phyloP scores from a whole-genome alignment of 306 rosid genomes.

The Acacia crassicarpa region DNA sequence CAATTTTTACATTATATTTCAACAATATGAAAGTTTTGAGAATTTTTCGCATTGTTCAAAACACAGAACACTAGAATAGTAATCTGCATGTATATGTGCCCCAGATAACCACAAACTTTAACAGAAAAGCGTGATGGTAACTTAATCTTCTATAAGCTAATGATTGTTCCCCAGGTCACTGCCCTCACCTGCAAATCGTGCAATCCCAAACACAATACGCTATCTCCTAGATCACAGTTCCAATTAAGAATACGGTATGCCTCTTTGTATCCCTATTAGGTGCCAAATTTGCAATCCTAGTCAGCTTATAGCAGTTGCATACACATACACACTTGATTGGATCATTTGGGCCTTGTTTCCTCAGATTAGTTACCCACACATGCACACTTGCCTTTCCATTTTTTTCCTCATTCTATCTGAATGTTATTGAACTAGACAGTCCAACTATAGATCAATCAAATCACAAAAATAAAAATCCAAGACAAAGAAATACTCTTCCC shows the following conservation, averaged over 20 bases:
- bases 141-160: neutral
- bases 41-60: neutral
- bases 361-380: neutral
- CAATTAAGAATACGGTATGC: neutral
- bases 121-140: neutral
- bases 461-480: neutral
- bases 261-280: neutral
- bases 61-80: neutral
- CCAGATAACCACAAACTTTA: neutral
- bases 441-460: neutral
- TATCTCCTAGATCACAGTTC: neutral
- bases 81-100: neutral
- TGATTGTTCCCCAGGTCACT: neutral
- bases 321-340: too few species aligned
- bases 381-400: neutral
- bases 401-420: neutral
- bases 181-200: neutral
- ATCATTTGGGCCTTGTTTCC: neutral
- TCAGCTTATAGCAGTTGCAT: too few species aligned
- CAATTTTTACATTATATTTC: neutral
- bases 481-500: neutral
- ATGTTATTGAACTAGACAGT: neutral
- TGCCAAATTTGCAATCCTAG: neutral
- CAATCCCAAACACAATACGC: neutral
- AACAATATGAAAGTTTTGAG: neutral